phyloP scores from a whole-genome alignment of 2,329 filamentous ascomycete genomes.

The Aspergillus sp. region DNA sequence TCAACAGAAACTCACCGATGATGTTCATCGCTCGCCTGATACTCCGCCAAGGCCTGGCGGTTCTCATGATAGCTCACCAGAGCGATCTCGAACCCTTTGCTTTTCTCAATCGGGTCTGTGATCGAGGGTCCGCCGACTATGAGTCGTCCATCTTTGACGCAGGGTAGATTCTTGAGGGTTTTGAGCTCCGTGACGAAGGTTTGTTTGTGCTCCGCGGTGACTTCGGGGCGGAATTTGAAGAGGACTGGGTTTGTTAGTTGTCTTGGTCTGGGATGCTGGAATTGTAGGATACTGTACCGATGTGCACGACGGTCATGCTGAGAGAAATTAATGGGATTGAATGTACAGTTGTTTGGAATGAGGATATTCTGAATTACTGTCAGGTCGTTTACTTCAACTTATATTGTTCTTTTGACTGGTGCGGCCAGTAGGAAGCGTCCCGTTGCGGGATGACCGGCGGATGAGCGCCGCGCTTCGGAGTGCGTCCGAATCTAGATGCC shows the following conservation, averaged over 20 bases:
- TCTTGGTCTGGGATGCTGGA: too few species aligned
- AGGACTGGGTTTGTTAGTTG: conserved; percentile 37
- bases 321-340: too few species aligned
- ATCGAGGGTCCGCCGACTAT: conserved; percentile 55
- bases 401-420: too few species aligned
- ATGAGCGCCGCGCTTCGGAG: neutral
- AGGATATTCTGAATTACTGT: too few species aligned
- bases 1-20: conserved; percentile 38
- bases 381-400: too few species aligned
- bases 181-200: conserved; percentile 51
- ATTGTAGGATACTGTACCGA: neutral
- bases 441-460: neutral
- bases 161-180: conserved; percentile 49
- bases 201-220: conserved; percentile 43
- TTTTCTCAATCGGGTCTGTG: conserved; percentile 52
- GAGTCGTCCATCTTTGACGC: conserved; percentile 50
- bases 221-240: conserved; percentile 50
- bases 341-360: too few species aligned
- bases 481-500: neutral
- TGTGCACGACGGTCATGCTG: neutral
- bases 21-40: conserved; percentile 56
- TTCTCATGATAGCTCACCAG: conserved; percentile 54
- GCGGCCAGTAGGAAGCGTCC: too few species aligned
- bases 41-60: conserved; percentile 47
- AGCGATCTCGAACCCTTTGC: conserved; percentile 54